Base-by-base conservation (phyloP, 306 rosid genomes). In the Vigna trinervia region DNA sequence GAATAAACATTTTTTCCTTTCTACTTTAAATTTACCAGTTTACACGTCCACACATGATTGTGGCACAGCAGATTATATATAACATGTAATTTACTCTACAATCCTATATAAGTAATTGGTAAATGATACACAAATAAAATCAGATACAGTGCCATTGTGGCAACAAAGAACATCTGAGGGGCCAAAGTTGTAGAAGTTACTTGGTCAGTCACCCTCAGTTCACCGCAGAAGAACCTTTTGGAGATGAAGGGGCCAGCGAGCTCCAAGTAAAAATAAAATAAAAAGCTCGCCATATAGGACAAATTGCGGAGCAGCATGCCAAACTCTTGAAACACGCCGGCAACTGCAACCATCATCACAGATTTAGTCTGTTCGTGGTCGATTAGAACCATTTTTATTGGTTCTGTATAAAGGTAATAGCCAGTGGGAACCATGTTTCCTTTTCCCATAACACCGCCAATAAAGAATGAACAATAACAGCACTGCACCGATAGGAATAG, bases 391-490 rank as follows among this genome's bases (percentile, higher is more conserved):
- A 34, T 64, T 85, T 61, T 88, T 92, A 13, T 79, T 80, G 84
- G 67, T 81, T 81, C 78, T 85, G 86, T 88, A 88, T 73, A 92
- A n/a, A 19, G 99, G 99, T 64, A 96, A 77, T 68, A 86, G 58
- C 93, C 98, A 87, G 46, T 78, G 84, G 6, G 96, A 80, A 51
- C 97, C 94, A 32, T 85, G 77, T 80, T 89, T 92, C 64, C 86
- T 86, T 80, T 78, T 90, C 54, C 97, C 98, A 38, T 63, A 86
- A 96, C 98, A 96, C 84, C 97, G 90, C 97, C 97, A 92, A 66
- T 92, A 96, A 30, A 96, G 83, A 45, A 92, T 62, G 26, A 93
- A 84, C 9, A 87, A 66, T 2, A 85, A 75, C 61, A 84, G 66
- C 17, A 90, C 15, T 28, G 86, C 82, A 67, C 85, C 88, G 14